Percentiles rank a stretch among this genome's conserved stretches.
Conservation (phyloP, 371 early-diverging fungal species). For the Mortierella sp. region DNA sequence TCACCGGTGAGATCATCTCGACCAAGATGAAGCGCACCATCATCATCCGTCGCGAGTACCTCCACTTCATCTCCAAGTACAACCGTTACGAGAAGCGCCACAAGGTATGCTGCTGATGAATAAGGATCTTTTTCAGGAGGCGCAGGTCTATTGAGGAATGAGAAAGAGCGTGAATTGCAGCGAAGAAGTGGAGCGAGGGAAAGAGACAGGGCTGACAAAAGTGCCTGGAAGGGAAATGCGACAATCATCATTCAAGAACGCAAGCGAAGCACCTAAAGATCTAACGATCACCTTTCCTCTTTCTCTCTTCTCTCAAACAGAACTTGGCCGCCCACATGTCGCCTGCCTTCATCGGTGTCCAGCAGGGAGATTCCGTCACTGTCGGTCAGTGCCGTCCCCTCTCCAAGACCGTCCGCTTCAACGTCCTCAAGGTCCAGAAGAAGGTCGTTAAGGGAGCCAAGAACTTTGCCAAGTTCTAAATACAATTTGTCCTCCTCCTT, state of each 20-base stretch:
- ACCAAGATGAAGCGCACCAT: conserved; percentile 99
- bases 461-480: conserved; percentile 84
- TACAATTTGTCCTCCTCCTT: background rate
- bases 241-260: no score
- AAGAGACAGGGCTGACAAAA: conserved; percentile 80
- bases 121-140: conserved; percentile 61
- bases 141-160: conserved; percentile 75
- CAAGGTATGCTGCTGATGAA: conserved; percentile 66
- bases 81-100: conserved; percentile 99
- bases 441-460: conserved; percentile 87
- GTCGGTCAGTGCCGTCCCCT: conserved; percentile 67
- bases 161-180: no score
- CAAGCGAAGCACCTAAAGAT: no score
- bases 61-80: conserved; percentile 99
- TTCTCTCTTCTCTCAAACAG: conserved; percentile 29
- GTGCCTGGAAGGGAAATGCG: conserved; percentile 77
- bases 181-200: no score
- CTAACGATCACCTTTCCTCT: background rate
- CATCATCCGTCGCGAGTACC: conserved; percentile 98
- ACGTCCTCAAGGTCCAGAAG: conserved; percentile 97
- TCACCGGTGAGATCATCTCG: conserved; percentile 96
- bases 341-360: conserved; percentile 98
- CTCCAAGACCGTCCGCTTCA: conserved; percentile 99
- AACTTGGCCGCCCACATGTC: conserved; percentile 99
- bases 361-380: conserved; percentile 58